These are phyloP conservation scores for Trichoderma atroviride DNA, from an alignment of 2,329 filamentous ascomycete species.

Conservation along the genomic window DNA sequence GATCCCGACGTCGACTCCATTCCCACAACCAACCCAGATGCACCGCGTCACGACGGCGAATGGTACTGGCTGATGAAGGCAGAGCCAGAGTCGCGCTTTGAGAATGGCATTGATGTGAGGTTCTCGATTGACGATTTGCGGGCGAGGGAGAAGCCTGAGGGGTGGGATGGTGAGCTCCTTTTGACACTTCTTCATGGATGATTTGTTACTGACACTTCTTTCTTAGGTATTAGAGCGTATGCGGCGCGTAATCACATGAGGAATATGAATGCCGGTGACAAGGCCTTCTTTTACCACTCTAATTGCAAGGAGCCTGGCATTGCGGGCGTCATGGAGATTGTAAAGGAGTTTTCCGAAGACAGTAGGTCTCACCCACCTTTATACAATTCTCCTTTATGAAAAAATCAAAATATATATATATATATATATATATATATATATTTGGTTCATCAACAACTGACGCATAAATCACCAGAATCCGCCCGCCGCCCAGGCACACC, in stretches of 20 bases:
- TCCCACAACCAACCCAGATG: conserved; percentile 44
- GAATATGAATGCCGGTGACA: conserved; percentile 86
- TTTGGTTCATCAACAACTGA: not conserved
- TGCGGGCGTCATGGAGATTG: conserved; percentile 86
- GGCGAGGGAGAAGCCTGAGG: conserved; percentile 73
- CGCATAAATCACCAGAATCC: conserved; percentile 34
- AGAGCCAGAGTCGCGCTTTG: conserved; percentile 82
- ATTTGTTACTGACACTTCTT: not conserved
- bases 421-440: too few species aligned
- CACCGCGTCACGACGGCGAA: conserved; percentile 44
- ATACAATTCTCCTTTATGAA: too few species aligned
- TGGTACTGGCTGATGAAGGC: conserved; percentile 84
- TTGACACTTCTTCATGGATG: not conserved
- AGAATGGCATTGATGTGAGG: conserved; percentile 84
- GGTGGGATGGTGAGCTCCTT: conserved; percentile 77
- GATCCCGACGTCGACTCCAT: conserved; percentile 40
- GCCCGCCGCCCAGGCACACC: conserved; percentile 49
- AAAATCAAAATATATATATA: too few species aligned
- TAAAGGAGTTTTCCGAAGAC: conserved; percentile 80
- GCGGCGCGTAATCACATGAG: conserved; percentile 84
- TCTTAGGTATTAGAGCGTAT: conserved; percentile 53
- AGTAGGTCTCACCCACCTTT: conserved; percentile 49
- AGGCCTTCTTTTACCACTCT: conserved; percentile 96
- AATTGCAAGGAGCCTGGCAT: conserved; percentile 90
- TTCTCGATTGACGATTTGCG: conserved; percentile 93